These are phyloP conservation scores for Aspergillus carbonarius DNA, from an alignment of 2,329 filamentous ascomycete genomes.

Conservation along the genomic window DNA sequence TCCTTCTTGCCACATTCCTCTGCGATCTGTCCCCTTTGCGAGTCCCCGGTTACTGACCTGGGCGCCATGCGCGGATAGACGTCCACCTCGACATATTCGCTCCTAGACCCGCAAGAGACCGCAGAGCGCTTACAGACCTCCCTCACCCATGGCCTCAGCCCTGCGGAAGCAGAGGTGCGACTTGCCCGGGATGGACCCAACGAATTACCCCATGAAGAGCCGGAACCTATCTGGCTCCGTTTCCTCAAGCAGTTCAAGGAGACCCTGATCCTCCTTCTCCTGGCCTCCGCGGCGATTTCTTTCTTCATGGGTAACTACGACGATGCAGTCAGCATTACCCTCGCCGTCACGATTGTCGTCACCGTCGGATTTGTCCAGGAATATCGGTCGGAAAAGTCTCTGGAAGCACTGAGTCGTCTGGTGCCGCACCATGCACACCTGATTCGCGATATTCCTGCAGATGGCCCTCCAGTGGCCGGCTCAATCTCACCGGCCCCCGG, in stretches of 20 bases:
- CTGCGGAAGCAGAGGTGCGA: slow-evolving; percentile 75
- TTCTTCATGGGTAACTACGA: slow-evolving; percentile 90
- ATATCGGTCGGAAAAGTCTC: slow-evolving; percentile 94
- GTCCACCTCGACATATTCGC: slow-evolving; percentile 54
- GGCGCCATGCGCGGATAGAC: slow-evolving; percentile 26
- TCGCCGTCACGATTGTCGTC: slow-evolving; percentile 95
- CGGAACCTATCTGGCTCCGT: slow-evolving; percentile 90
- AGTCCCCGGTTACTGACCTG: slow-evolving; percentile 4
- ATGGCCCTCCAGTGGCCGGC: slow-evolving; percentile 22
- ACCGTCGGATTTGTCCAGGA: slow-evolving; percentile 96
- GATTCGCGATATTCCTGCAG: slow-evolving; percentile 60
- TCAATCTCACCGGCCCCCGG: slow-evolving; percentile 26
- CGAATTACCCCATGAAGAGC: slow-evolving; percentile 89
- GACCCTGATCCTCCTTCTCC: slow-evolving; percentile 85
- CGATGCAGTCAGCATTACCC: slow-evolving; percentile 91
- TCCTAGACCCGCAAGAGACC: slow-evolving; percentile 74
- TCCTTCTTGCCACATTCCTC: background rate
- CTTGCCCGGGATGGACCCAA: slow-evolving; percentile 83
- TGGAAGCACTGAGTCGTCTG: slow-evolving; percentile 89
- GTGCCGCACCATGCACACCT: slow-evolving; percentile 95
- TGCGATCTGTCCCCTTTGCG: background rate
- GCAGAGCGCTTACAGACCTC: slow-evolving; percentile 78
- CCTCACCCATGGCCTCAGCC: slow-evolving; percentile 75
- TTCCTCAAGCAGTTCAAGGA: slow-evolving; percentile 98
- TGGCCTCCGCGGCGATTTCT: slow-evolving; percentile 84